Evolutionary conservation across 495 filamentous ascomycete genomes (phyloP).

Genomic region (Penicillium waksmanii): DNA sequence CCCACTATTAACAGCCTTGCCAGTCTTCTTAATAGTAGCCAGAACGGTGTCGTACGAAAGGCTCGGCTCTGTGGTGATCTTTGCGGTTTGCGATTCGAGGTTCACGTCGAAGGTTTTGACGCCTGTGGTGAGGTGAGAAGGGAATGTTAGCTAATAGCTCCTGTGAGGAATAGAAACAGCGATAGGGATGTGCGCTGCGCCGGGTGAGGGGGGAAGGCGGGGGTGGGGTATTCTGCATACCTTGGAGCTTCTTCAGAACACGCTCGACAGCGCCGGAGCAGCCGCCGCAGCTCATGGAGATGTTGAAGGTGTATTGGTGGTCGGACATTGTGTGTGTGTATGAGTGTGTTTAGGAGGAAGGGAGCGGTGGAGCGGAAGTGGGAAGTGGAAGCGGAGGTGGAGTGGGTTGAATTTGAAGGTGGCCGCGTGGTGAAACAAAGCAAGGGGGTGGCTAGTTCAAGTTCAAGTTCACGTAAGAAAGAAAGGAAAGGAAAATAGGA

Average conservation of each 20-base stretch:
- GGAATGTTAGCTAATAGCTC: too few relatives aligned
- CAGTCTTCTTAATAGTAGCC: conserved; percentile 90
- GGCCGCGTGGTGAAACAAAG: neutral
- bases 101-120: conserved; percentile 85
- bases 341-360: conserved; percentile 12
- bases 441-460: neutral
- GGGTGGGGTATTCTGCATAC: conserved; percentile 49
- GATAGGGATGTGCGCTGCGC: too few relatives aligned
- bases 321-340: conserved; percentile 55
- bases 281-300: conserved; percentile 69
- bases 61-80: conserved; percentile 63
- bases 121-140: conserved; percentile 53
- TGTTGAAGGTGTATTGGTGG: conserved; percentile 72
- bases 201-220: neutral
- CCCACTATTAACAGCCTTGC: conserved; percentile 81
- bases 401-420: neutral
- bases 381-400: conserved; percentile 1
- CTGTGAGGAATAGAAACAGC: too few relatives aligned
- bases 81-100: conserved; percentile 80
- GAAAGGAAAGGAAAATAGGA: too few relatives aligned
- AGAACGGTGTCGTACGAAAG: conserved; percentile 81
- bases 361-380: neutral
- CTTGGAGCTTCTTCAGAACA: conserved; percentile 94
- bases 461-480: too few relatives aligned
- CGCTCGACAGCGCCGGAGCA: conserved; percentile 78